A percentile compares a stretch with the other conserved stretches of the same genome.
phyloP scores from a whole-genome alignment of 2,329 filamentous ascomycete species.

The Beauveria caledonica region DNA sequence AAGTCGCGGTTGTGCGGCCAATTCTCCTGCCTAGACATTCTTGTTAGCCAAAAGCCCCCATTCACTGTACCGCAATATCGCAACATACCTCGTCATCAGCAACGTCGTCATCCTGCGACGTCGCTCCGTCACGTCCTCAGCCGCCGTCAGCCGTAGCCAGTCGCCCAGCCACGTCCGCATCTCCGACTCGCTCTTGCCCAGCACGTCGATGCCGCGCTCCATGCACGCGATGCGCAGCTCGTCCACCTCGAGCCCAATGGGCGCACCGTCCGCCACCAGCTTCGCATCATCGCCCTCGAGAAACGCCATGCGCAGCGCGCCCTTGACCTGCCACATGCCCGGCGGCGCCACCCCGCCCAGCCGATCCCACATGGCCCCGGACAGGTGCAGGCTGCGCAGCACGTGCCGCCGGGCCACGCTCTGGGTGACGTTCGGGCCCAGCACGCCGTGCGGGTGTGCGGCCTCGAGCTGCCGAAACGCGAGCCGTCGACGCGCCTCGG shows the following conservation, averaged over 20 bases:
- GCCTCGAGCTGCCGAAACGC: conserved; percentile 38
- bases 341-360: conserved; percentile 36
- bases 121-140: conserved; percentile 28
- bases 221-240: conserved; percentile 65
- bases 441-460: conserved; percentile 26
- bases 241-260: conserved; percentile 43
- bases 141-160: conserved; percentile 41
- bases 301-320: conserved; percentile 50
- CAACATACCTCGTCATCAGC: conserved; percentile 33
- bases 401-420: conserved; percentile 29
- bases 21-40: conserved; percentile 26
- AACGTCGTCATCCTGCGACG: conserved; percentile 31
- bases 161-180: conserved; percentile 37
- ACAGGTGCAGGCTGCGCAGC: conserved; percentile 35
- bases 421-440: conserved; percentile 24
- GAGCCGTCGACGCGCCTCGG: conserved; percentile 42
- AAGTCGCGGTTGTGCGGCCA: conserved; percentile 35
- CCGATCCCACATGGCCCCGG: conserved; percentile 42
- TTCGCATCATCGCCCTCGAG: conserved; percentile 63
- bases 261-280: conserved; percentile 55
- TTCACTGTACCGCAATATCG: background rate
- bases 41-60: background rate
- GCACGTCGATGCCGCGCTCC: conserved; percentile 56
- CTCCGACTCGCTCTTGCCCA: conserved; percentile 48
- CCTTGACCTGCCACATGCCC: conserved; percentile 43